Conservation (phyloP, 169 alveolate species). For the Pseudocohnilembus persalinus region DNA sequence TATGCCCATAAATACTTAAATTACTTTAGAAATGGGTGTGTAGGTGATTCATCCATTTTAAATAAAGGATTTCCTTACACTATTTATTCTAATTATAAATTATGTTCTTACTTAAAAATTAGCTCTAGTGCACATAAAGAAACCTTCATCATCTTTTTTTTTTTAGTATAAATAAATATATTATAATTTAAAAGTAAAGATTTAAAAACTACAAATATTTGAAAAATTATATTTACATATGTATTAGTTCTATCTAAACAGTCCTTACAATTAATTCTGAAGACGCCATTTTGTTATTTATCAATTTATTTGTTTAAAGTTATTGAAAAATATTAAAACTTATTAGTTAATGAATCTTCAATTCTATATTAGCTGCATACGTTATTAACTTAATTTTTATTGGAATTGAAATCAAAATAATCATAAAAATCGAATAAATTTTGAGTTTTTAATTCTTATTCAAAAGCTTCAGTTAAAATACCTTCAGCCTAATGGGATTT, state of each 20-base stretch:
- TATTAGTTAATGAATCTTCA: slow-evolving; percentile 37
- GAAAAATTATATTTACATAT: background rate
- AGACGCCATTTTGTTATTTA: slow-evolving; percentile 93
- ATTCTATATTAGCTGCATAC: slow-evolving; percentile 57
- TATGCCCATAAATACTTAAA: background rate
- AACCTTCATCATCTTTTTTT: background rate
- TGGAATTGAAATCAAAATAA: slow-evolving; percentile 68
- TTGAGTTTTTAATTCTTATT: slow-evolving; percentile 33
- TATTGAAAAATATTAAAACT: too few species aligned
- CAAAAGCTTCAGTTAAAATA: slow-evolving; percentile 24
- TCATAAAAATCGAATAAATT: slow-evolving; percentile 40
- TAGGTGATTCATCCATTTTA: background rate
- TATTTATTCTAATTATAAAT: background rate
- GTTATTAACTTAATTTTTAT: slow-evolving; percentile 29
- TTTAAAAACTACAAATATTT: too few species aligned
- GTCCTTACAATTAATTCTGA: slow-evolving; percentile 97
- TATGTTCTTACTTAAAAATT: too few species aligned
- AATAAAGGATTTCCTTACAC: background rate
- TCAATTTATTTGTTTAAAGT: too few species aligned
- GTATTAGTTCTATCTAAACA: slow-evolving; percentile 98
- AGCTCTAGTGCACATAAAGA: background rate
- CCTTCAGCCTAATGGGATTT: slow-evolving; percentile 29
- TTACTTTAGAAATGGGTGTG: background rate
- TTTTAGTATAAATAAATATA: too few species aligned
- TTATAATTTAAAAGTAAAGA: background rate